Base-by-base conservation (phyloP, 2,329 filamentous ascomycete species). In the Diaporthe sp. region DNA sequence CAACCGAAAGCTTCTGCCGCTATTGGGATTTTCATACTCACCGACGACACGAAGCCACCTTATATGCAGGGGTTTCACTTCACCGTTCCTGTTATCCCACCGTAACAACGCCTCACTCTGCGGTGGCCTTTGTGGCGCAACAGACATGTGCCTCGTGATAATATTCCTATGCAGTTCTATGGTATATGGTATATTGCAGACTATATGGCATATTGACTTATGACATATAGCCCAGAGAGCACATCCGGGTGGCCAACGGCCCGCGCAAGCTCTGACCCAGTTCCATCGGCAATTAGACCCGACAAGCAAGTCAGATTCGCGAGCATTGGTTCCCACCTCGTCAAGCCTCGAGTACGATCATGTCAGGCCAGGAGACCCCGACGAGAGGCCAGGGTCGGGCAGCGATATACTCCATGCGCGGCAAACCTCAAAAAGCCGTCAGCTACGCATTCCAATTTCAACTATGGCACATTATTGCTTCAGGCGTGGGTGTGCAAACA, bases 261-360 rank as follows among this genome's bases (percentile, higher is more conserved):
- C 47, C 32, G 63, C 32, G 22, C 59, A 30, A 39, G 63, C 63
- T 68, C 47, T 68, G 63, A 27, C 63, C 63, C 47, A 53, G 47
- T 53, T 53, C 47, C 63, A 53, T 68, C 63, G 47, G 47, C 63
- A 53, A 53, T 15, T 39, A 25, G 44, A 68, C 44, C 63, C 47
- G 63, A 53, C 30, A 47, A 39, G 32, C 30, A 35, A 39, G n/a
- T 4, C 30, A 68, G 63, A 68, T 68, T 68, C 32, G 63, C 63
- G 63, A 68, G 44, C 63, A 68, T 68, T 68, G 63, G 63, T 53
- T 53, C 63, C 44, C 47, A 53, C 47, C 47, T 68, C 47, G n/a
- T 68, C 63, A 53, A 22, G 15, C 0, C 32, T 53, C 27, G 44
- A 47, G n/a, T 6, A 51, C 47, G 30, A 66, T 37, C 8, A 2